Conservation (phyloP, 2,329 filamentous ascomycete species). For the Malbranchea cinnamomea region DNA sequence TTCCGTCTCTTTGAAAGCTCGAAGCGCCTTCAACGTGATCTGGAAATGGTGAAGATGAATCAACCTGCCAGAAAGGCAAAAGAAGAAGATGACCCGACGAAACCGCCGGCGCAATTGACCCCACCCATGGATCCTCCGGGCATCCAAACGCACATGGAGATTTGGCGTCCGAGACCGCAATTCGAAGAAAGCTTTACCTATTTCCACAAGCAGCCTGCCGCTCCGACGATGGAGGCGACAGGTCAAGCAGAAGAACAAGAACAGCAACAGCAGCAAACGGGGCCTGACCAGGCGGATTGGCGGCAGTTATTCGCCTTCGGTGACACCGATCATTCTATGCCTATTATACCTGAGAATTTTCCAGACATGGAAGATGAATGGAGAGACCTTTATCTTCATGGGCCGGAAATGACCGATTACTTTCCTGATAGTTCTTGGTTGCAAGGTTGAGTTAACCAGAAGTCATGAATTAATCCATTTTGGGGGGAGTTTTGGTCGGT, state of each 20-base stretch:
- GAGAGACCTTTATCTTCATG: conserved; percentile 31
- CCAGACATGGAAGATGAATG: conserved; percentile 29
- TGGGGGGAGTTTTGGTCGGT: too few relatives aligned
- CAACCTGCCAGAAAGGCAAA: conserved; percentile 14
- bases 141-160: conserved; percentile 4
- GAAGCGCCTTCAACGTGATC: conserved; percentile 27
- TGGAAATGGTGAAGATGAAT: conserved; percentile 23
- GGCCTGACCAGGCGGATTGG: conserved; percentile 23
- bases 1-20: conserved; percentile 30
- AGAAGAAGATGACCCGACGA: conserved; percentile 5
- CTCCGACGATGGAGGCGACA: conserved; percentile 1
- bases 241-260: not conserved
- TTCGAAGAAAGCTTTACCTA: conserved; percentile 8
- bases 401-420: conserved; percentile 27
- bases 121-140: conserved; percentile 5
- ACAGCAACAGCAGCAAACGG: not conserved
- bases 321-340: conserved; percentile 22
- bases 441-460: conserved; percentile 17
- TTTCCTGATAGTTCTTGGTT: conserved; percentile 27
- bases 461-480: too few relatives aligned
- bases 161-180: conserved; percentile 5
- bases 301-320: conserved; percentile 27
- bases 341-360: conserved; percentile 23
- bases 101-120: conserved; percentile 3
- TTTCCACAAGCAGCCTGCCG: conserved; percentile 6